Conservation (phyloP, 73 alveolate genomes). For the Tetrahymena thermophila region DNA sequence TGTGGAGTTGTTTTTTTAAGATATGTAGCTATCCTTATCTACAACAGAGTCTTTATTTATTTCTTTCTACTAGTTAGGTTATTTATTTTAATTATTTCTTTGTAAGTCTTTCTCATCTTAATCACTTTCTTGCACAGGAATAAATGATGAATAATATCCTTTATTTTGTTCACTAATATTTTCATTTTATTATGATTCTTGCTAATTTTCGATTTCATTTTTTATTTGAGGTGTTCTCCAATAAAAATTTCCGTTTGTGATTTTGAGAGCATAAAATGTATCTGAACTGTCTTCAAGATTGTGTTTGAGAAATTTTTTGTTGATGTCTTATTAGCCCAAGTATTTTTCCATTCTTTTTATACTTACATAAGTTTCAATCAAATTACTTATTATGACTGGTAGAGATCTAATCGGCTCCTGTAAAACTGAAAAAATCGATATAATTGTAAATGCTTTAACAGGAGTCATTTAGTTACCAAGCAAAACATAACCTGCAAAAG, state of each 20-base stretch:
- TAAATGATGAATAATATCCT: not conserved
- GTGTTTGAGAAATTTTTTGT: not conserved
- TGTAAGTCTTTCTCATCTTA: not conserved
- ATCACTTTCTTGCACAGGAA: not conserved
- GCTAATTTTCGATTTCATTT: not conserved
- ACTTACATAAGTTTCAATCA: slow-evolving; percentile 59
- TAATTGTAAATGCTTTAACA: slow-evolving; percentile 55
- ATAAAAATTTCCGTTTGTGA: not conserved
- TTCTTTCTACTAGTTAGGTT: not conserved
- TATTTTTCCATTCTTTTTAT: slow-evolving; percentile 47
- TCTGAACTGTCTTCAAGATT: not conserved
- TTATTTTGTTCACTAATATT: not conserved
- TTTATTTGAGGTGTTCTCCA: not conserved
- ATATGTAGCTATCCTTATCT: not conserved
- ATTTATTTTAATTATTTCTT: not conserved
- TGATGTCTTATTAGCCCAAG: not conserved
- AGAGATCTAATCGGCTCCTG: slow-evolving; percentile 66
- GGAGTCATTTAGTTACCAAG: slow-evolving; percentile 66
- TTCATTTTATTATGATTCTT: not conserved
- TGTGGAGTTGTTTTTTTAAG: not conserved
- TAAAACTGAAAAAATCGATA: slow-evolving; percentile 54
- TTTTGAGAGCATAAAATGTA: not conserved
- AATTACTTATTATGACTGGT: slow-evolving; percentile 65
- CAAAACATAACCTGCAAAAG: slow-evolving; percentile 49
- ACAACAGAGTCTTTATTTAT: not conserved